These are phyloP conservation scores for Plasmodium vivax DNA, from an alignment of 169 alveolate genomes.

Conservation along the genomic window DNA sequence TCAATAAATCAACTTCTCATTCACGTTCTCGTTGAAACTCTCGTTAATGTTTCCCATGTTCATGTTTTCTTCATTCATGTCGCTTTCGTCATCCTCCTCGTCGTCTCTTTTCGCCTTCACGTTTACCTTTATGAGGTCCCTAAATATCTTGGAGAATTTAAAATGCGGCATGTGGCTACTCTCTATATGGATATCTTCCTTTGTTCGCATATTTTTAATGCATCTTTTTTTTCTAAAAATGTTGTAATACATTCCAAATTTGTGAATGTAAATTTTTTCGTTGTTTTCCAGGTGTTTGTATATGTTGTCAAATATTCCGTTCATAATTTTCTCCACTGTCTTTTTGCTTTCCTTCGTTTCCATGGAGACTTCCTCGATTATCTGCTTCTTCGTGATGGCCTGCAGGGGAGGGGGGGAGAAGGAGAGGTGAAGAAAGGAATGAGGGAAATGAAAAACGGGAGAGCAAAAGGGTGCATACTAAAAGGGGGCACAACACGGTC, in stretches of 20 bases:
- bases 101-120: constrained; percentile 38
- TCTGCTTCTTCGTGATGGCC: constrained; percentile 60
- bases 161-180: constrained; percentile 72
- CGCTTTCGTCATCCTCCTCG: constrained; percentile 4
- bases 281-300: constrained; percentile 68
- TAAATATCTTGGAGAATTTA: constrained; percentile 61
- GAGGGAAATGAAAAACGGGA: background rate
- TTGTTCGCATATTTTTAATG: constrained; percentile 61
- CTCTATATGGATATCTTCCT: constrained; percentile 62
- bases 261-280: constrained; percentile 63
- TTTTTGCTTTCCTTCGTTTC: constrained; percentile 70
- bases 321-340: constrained; percentile 69
- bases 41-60: constrained; percentile 65
- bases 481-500: background rate
- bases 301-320: constrained; percentile 70
- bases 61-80: constrained; percentile 42
- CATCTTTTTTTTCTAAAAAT: constrained; percentile 67
- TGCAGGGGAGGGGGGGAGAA: background rate
- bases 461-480: background rate
- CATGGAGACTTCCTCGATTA: constrained; percentile 74
- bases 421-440: background rate
- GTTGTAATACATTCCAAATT: constrained; percentile 68
- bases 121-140: constrained; percentile 47
- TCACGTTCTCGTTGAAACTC: constrained; percentile 61
- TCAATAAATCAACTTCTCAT: constrained; percentile 57